Base-by-base conservation (phyloP, 129 eudicot genomes). In the Lactuca saligna region DNA sequence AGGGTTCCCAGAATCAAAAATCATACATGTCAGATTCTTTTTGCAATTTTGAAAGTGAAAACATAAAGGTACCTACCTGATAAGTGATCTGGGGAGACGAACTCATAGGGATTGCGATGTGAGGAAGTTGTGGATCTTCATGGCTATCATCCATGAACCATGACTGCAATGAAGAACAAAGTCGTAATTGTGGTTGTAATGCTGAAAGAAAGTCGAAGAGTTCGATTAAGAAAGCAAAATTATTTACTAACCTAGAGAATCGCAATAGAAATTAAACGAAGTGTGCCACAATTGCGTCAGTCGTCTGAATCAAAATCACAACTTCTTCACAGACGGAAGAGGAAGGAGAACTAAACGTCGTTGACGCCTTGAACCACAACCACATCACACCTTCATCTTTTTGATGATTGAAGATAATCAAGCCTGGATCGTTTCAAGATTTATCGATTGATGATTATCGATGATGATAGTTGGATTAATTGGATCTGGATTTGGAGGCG, bases 121-220 rank as follows among this genome's bases (percentile, higher is more conserved):
- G 98, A 50, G 98, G 96, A 46, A 88, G 87, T 83, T 95, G 88
- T 60, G 88, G 94, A 77, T 91, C 84, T 9, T 82, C 86, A 39
- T 55, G 82, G 51, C 68, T 75, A 65, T 84, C 96, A 70, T 88
- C 87, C 96, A 91, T 88, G 37, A 84, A 88, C 98, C 95, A 91
- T 14, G 98, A 95, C 96, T 91, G 54, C 41, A 75, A 31, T 44
- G 65, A 72, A 58, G 20, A 48, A 72, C 9, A 60, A 5, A 53
- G 8, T 31, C 53, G 11, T 39, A 70, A 41, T 37, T 16, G 44
- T 41, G n/a, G 11, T 0, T 34, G 20, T n/a, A 69, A 25, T 57
- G 17, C 1, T 3, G 17, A 39, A 73, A 68, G 8, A 13, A 20
- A 31, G 20, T 44, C 9, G 8, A 49, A 8, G 13, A 3, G 33